Conservation (phyloP, 2,329 filamentous ascomycete species). For the Exophiala sp. region DNA sequence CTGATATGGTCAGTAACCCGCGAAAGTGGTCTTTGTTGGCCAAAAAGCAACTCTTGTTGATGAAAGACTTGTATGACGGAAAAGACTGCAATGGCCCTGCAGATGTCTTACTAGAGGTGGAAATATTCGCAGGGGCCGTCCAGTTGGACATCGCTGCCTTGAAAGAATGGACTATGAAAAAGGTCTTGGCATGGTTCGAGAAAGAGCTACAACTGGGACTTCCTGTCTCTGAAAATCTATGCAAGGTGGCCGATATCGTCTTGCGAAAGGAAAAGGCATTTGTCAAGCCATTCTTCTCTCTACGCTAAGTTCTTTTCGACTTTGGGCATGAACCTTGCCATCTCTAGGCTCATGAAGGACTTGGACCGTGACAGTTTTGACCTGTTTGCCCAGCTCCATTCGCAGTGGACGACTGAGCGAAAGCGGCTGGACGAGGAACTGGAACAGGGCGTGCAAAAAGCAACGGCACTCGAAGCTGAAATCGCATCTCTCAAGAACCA, state of each 20-base stretch:
- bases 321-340: neutral
- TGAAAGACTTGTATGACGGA: constrained; percentile 4
- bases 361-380: neutral
- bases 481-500: neutral
- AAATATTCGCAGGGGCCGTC: constrained; percentile 7
- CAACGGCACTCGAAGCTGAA: neutral
- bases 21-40: constrained; percentile 8
- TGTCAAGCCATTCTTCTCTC: constrained; percentile 3
- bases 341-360: neutral
- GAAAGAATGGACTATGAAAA: constrained; percentile 2
- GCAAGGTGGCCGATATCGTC: neutral
- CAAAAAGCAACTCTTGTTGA: constrained; percentile 2
- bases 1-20: constrained; percentile 4
- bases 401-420: neutral
- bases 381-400: neutral
- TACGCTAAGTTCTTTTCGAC: constrained; percentile 3
- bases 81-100: neutral
- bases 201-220: constrained; percentile 2
- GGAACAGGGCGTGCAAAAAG: constrained; percentile 1
- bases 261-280: constrained; percentile 5
- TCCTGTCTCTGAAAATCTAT: constrained; percentile 6
- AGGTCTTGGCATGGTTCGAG: constrained; percentile 9
- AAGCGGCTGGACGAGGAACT: neutral
- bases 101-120: constrained; percentile 7
- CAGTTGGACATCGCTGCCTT: constrained; percentile 5